Evolutionary conservation across 2,329 filamentous ascomycete genomes (phyloP).

Genomic region (Ophiostoma sp.): DNA sequence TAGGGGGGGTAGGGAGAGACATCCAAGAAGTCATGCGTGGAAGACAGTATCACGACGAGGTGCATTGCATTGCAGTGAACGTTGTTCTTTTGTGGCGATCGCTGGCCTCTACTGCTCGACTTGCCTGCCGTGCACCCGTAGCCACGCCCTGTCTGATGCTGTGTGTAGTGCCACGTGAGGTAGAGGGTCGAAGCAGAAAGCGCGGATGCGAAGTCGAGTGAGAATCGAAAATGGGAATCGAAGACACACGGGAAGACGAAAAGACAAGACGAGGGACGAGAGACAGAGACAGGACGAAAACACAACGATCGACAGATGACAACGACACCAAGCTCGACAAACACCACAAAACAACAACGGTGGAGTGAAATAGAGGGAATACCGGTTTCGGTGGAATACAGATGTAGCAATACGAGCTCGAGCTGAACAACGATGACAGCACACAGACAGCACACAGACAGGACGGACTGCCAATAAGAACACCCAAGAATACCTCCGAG

Average conservation of each 20-base stretch:
- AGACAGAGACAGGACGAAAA: background rate
- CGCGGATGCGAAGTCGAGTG: background rate
- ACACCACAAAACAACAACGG: background rate
- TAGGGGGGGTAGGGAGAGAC: background rate
- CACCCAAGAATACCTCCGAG: too few species aligned
- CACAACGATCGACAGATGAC: background rate
- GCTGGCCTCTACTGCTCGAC: background rate
- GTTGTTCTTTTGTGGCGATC: background rate
- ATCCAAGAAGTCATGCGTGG: background rate
- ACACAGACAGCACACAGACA: background rate
- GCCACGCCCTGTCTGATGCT: background rate
- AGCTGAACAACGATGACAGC: conserved; percentile 2
- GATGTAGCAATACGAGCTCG: background rate
- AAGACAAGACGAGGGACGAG: background rate
- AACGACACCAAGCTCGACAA: background rate
- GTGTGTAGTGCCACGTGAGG: background rate
- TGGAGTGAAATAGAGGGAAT: conserved; percentile 5
- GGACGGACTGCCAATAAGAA: too few species aligned
- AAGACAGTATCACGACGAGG: background rate
- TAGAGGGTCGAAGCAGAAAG: background rate
- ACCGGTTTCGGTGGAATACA: background rate
- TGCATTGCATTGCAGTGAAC: conserved; percentile 6
- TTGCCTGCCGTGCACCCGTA: conserved; percentile 1
- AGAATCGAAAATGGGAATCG: background rate
- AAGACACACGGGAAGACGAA: background rate